Evolutionary conservation across 2,329 filamentous ascomycete species (phyloP), one percentile per base, ranked within the genome.

Genomic region (Neodidymelliopsis sp.): DNA sequence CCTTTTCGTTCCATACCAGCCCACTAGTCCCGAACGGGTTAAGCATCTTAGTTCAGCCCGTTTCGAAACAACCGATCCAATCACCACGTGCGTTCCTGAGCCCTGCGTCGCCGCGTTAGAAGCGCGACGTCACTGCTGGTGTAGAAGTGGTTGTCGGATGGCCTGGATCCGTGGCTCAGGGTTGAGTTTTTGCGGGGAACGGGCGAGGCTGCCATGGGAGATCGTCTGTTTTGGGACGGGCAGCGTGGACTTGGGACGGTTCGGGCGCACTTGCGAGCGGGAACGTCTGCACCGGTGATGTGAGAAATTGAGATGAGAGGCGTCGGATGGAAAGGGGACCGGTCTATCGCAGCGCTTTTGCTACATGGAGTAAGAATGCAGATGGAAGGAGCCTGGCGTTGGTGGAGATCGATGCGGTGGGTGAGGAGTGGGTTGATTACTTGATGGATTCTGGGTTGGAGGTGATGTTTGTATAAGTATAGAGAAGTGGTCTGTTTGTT

Each of bases 381-480:
- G 46, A 34, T 47, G 46, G 13, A 22, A 30, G 27, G 31, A 16
- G 45, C 25, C 16, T 34, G 23, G 33, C n/a, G 38, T n/a, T n/a
- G n/a, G n/a, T n/a, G n/a, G n/a, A n/a, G 13, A 36, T 24, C 33
- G 22, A 11, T 12, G 19, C 9, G n/a, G 31, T 37, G 23, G 44
- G 25, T 9, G 15, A 20, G 37, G 16, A 6, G 2, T 12, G 25
- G 11, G 31, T 15, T 16, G 38, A 22, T 13, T 35, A 25, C 31
- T 22, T 12, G 19, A n/a, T 11, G 40, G 30, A 42, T 30, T 24
- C 22, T 30, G 45, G 33, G n/a, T 30, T 22, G 45, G 25, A 33
- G 15, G 25, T 13, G 3, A 39, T 38, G n/a, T n/a, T n/a, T 20
- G 39, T 49, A 49, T 51, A 45, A 51, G 40, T 51, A 46, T 38